Percentiles rank a stretch among this genome's conserved stretches.
Conservation (phyloP, 345 rosid species). For the Lagerstroemia speciosa region DNA sequence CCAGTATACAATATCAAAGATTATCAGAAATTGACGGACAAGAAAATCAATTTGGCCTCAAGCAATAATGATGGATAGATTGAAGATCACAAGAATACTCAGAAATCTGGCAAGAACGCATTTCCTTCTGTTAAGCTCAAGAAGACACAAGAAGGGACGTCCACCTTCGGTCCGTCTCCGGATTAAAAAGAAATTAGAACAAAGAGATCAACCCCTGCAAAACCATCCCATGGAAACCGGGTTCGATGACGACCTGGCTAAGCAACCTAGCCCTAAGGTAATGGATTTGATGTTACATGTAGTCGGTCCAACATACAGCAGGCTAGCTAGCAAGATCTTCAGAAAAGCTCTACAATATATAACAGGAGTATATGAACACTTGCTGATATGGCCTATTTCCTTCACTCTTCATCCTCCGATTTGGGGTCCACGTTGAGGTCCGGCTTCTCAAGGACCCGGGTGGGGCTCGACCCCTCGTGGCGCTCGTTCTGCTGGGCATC, state of each 20-base stretch:
- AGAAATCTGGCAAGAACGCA: not conserved
- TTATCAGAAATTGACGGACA: too few species aligned
- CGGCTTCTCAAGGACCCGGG: constrained; percentile 17
- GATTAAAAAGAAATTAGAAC: not conserved
- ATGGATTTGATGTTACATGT: not conserved
- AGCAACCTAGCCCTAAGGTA: too few species aligned
- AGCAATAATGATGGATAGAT: not conserved
- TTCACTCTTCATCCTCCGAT: constrained; percentile 25
- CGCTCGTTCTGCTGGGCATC: constrained; percentile 20
- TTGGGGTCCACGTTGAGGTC: constrained; percentile 35
- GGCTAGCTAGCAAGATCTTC: not conserved
- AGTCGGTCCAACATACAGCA: not conserved
- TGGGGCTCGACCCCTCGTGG: constrained; percentile 8
- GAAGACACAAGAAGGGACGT: not conserved
- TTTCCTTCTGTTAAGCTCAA: not conserved
- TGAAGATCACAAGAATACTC: not conserved
- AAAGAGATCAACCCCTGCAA: not conserved
- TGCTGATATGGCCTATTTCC: not conserved
- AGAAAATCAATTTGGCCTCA: not conserved
- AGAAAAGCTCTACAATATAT: not conserved
- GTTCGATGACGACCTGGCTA: too few species aligned
- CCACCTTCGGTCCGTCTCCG: not conserved
- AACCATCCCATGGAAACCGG: not conserved
- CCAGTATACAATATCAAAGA: too few species aligned
- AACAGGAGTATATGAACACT: not conserved